Evolutionary conservation across 306 rosid genomes (phyloP), one percentile per base, ranked within the genome.

Genomic region (Rosa multiflora): DNA sequence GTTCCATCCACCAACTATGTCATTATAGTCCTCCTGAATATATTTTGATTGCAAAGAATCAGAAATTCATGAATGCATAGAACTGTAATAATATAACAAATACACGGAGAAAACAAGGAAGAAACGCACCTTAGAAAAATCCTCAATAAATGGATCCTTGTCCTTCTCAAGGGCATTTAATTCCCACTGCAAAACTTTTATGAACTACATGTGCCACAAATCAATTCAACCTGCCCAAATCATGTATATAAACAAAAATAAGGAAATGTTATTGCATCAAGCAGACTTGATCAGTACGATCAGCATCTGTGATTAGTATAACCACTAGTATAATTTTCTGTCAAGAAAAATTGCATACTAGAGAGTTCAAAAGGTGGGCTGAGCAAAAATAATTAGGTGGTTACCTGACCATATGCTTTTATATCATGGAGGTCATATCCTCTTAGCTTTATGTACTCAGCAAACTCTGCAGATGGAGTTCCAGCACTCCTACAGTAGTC

Each of bases 261-360:
- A 51, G 76, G 61, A 56, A 49, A 20, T 44, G 67, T 12, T 14
- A 64, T 8, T 18, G 75, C 44, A 62, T 46, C 67, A 55, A 53
- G 72, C 83, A 79, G 55, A 94, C 98, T 97, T 87, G 91, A 80
- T 88, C 86, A 14, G 93, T 89, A 71, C 87, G 90, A 79, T 94
- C 97, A 94, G 93, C 97, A 92, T 89, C 97, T 94, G 90, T 40
- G 40, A n/a, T 79, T 26, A 64, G 74, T 84, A 83, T 21, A 61
- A 64, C 80, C 53, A 58, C 68, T 63, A 51, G 18, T 39, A 53
- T 8, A 9, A 80, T 58, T 74, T 62, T 58, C 70, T 26, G 76
- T 67, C 72, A 76, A 73, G 43, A 73, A 64, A 71, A 73, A 18
- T 35, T 29, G 14, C 59, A 82, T 71, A 53, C 37, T 11, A 63